A percentile compares a stretch with the other conserved stretches of the same genome.
Conservation (phyloP, 208 protist genomes). For the Trypanosoma avium region DNA sequence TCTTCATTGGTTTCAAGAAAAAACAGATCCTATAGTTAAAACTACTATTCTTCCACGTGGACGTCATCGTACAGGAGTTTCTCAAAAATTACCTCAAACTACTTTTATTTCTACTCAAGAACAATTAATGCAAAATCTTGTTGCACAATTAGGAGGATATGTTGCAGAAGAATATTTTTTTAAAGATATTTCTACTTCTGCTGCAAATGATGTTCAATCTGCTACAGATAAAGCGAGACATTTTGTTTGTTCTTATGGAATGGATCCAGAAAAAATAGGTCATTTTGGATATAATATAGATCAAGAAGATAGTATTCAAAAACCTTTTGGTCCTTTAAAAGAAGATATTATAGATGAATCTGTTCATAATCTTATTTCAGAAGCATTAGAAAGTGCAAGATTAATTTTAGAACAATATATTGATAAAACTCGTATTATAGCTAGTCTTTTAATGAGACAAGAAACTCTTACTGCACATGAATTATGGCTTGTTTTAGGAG, state of each 20-base stretch:
- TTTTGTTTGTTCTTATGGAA: conserved; percentile 86
- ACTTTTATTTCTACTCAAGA: conserved; percentile 81
- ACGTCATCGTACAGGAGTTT: conserved; percentile 69
- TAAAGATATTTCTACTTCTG: conserved; percentile 88
- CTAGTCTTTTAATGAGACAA: conserved; percentile 73
- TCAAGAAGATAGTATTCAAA: conserved; percentile 73
- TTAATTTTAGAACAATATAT: conserved; percentile 58
- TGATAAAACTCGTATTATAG: conserved; percentile 60
- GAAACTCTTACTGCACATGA: conserved; percentile 86
- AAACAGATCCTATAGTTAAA: conserved; percentile 94
- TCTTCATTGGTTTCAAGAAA: conserved; percentile 88
- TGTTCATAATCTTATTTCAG: conserved; percentile 76
- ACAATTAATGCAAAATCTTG: conserved; percentile 57
- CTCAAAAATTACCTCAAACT: conserved; percentile 79
- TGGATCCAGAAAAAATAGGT: conserved; percentile 78
- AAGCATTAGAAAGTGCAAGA: conserved; percentile 65
- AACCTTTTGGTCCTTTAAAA: conserved; percentile 94
- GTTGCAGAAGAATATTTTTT: conserved; percentile 96
- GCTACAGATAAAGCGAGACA: conserved; percentile 86
- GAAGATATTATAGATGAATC: conserved; percentile 93
- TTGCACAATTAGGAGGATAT: conserved; percentile 89
- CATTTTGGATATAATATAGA: conserved; percentile 82
- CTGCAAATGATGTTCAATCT: conserved; percentile 82
- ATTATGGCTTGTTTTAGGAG: conserved; percentile 69
- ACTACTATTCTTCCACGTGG: conserved; percentile 82